These are phyloP conservation scores for Castanospermum australe DNA, from an alignment of 306 rosid genomes.

Conservation along the genomic window DNA sequence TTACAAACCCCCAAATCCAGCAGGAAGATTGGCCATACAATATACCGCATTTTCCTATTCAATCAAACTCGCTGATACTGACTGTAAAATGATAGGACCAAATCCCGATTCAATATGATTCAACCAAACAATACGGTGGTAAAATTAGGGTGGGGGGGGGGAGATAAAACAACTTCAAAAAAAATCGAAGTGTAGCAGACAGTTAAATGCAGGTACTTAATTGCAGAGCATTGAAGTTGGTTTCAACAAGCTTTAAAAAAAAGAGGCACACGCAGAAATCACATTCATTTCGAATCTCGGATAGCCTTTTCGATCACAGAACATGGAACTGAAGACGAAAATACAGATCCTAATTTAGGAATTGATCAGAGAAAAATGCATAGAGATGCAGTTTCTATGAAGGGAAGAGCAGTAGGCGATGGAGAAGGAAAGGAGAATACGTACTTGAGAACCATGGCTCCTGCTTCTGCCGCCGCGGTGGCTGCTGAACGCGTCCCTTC, in stretches of 20 bases:
- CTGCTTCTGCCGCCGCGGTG: background rate
- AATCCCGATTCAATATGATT: background rate
- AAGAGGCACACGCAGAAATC: background rate
- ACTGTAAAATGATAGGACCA: background rate
- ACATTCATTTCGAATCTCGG: background rate
- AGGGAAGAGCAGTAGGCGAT: background rate
- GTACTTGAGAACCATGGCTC: conserved; percentile 86
- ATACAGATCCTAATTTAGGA: background rate
- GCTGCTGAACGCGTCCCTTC: background rate
- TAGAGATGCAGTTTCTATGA: background rate
- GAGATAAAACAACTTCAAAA: background rate
- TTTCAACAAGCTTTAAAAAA: no score
- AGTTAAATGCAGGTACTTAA: background rate
- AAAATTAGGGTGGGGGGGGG: background rate
- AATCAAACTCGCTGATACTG: background rate
- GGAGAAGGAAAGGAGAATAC: background rate
- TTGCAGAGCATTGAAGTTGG: background rate
- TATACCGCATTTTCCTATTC: background rate
- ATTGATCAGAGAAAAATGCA: background rate
- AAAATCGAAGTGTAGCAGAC: background rate
- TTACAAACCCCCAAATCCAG: background rate
- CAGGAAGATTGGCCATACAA: background rate
- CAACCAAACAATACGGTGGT: background rate
- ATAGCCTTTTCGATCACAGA: background rate
- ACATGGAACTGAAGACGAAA: background rate